Base-by-base conservation (phyloP, 164 flowering plant species). In the Litsea cubeba region DNA sequence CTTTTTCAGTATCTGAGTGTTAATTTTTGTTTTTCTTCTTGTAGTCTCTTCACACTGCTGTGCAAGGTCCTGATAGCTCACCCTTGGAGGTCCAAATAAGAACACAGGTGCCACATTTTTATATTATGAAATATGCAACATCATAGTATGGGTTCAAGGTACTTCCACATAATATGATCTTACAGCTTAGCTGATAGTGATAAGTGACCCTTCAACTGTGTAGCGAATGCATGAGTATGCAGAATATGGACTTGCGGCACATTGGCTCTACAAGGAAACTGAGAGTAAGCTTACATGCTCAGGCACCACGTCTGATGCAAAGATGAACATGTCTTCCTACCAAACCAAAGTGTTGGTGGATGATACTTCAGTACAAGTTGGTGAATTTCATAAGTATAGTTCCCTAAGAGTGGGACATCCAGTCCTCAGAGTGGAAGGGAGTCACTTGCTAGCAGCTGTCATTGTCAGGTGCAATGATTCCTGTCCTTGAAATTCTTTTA, bases 221-320 rank as follows among this genome's bases (percentile, higher is more conserved):
- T 69, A 94, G 98, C 86, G 87, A 76, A 94, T 94, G 98, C 98
- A 94, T 74, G 96, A 91, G 75, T 83, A 91, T 84, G 98, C 98
- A 71, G 98, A 94, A 79, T 93, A 88, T 83, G 98, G 98, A 69
- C 89, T 89, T 81, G 98, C 97, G 76, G 98, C 98, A 24, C 98
- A 94, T 76, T 94, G 98, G 98, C 96, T 94, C 73, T 94, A 94
- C 73, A 94, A 94, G 76, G 98, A 94, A 86, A 77, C 88, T 50
- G 97, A 82, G 69, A 86, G 71, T 79, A 78, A 79, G 65, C 76
- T 83, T 75, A 75, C 82, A 67, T 70, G 79, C 25, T 58, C 75
- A 50, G 68, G 74, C 73, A 67, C 71, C 58, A 25, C 60, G n/a
- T 76, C 71, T 80, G 87, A 84, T 73, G 73, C 89, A 32, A 79